Base-by-base conservation (phyloP, 2,329 filamentous ascomycete species). In the Pezicula radicicola region DNA sequence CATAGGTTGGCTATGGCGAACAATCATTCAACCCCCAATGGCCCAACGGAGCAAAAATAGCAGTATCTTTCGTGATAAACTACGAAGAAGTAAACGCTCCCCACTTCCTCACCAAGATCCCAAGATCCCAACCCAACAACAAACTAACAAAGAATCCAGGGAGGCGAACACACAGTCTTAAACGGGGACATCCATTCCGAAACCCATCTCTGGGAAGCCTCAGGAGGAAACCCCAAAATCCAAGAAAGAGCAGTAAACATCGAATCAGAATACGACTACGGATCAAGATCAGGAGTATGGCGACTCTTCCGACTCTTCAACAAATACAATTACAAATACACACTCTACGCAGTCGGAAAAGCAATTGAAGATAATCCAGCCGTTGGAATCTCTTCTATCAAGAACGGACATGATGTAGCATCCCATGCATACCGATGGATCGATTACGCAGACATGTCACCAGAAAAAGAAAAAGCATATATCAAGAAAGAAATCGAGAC, bases 361-460 rank as follows among this genome's bases (percentile, higher is more conserved):
- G 71, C 72, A 1, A 63, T 74, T 56, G 66, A 73, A 54, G 60
- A 68, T 37, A 73, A 74, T 55, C 70, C 70, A 1, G 61, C 62
- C 16, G 72, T 72, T 46, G 72, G 67, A 6, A 63, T 68, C 48
- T 70, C 69, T 4, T 70, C 69, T 27, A 66, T 72, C 2, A 63
- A 68, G 33, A 68, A 72, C 27, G 68, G 70, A 2, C 70, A 73
- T 51, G 71, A 74, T 57, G 68, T 74, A 40, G 70, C 67, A 2
- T 67, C 68, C 13, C 72, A 75, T 55, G 72, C 70, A 15, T 66
- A 70, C 25, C 55, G 70, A 44, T 75, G 72, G 72, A 65, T 74
- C n/a, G 71, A 74, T 46, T 70, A 70, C 47, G 70, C 68, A 58
- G 60, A 72, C 37, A 69, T 70, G 56, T 60, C 57, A 8, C 50